Evolutionary conservation across 495 filamentous ascomycete species (phyloP).

Genomic region (Lasiosphaeria ovina): DNA sequence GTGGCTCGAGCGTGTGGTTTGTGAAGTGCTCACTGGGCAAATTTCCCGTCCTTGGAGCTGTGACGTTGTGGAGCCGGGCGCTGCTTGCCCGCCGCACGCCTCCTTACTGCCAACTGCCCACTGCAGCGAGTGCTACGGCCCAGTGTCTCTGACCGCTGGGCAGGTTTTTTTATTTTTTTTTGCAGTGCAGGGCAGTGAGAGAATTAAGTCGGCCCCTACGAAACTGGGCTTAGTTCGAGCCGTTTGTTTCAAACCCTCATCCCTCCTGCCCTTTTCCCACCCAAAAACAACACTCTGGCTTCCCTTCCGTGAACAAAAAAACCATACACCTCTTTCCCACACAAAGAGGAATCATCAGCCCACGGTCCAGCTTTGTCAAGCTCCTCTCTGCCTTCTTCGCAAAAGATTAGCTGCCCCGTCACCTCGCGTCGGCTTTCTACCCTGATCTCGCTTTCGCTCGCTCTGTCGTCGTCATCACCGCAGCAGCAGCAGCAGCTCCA

Average conservation of each 20-base stretch:
- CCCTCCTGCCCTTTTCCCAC: constrained; percentile 13
- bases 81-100: too few relatives aligned
- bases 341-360: neutral
- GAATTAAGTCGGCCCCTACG: neutral
- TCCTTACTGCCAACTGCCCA: constrained; percentile 6
- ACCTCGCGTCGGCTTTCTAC: neutral
- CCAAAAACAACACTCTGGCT: constrained; percentile 6
- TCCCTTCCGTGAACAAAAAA: constrained; percentile 2
- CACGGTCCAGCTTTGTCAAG: neutral
- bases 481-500: neutral
- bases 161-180: neutral
- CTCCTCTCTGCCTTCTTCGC: neutral
- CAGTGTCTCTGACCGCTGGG: neutral
- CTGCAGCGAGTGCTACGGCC: neutral
- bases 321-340: neutral
- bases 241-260: constrained; percentile 19
- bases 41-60: neutral
- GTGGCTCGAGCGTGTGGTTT: constrained; percentile 19
- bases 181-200: neutral
- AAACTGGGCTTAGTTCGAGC: neutral
- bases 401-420: neutral
- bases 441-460: neutral
- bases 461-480: constrained; percentile 1
- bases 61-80: neutral
- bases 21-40: constrained; percentile 2